Conservation (phyloP, 2,329 filamentous ascomycete genomes). For the Myriosclerotinia scirpicola region DNA sequence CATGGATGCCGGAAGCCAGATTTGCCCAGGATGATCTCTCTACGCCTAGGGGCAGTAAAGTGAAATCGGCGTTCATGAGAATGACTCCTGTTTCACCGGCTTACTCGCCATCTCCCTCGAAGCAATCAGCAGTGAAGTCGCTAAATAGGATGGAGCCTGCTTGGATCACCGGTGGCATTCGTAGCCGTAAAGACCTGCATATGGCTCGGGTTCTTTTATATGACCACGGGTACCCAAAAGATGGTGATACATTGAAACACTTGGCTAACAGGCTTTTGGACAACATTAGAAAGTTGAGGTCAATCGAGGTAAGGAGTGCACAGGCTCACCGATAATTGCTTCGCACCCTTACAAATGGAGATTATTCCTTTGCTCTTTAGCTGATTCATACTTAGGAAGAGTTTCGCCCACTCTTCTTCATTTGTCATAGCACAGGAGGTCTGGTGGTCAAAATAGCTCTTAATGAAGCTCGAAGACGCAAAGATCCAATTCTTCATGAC, state of each 20-base stretch:
- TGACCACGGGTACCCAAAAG: not conserved
- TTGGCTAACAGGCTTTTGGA: not conserved
- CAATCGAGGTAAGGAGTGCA: not conserved
- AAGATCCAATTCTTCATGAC: not conserved
- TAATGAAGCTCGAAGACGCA: not conserved
- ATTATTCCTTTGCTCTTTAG: not conserved
- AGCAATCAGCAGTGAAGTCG: not conserved
- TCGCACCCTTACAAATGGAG: not conserved
- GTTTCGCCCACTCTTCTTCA: not conserved
- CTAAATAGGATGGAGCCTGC: not conserved
- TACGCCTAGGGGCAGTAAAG: not conserved
- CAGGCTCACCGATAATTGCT: not conserved
- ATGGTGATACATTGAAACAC: slow-evolving; percentile 7
- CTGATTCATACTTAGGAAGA: not conserved
- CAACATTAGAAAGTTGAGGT: not conserved
- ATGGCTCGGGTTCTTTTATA: slow-evolving; percentile 7
- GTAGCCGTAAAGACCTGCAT: not conserved
- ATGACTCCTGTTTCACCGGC: not conserved
- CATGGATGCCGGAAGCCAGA: not conserved
- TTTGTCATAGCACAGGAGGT: not conserved
- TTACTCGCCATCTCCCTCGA: not conserved
- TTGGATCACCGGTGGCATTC: not conserved
- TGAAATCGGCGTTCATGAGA: not conserved
- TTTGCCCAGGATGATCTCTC: not conserved
- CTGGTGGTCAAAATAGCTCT: not conserved